A percentile compares a stretch with the other conserved stretches of the same genome.
Evolutionary conservation across 805 yeast genomes (phyloP).

Genomic region (Kodamaea laetipori): DNA sequence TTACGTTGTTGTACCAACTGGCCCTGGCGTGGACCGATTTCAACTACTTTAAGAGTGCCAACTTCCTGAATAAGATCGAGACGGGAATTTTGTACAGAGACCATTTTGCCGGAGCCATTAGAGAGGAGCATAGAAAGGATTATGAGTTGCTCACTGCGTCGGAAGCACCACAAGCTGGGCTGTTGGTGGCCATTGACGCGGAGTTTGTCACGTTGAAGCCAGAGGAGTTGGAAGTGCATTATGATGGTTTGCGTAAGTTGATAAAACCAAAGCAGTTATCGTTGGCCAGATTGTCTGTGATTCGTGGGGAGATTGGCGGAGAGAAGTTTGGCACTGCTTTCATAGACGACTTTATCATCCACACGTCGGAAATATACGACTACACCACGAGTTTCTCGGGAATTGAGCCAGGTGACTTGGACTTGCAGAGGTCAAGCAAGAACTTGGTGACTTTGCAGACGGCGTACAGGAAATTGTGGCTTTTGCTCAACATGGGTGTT

Average conservation of each 20-base stretch:
- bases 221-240: conserved; percentile 76
- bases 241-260: conserved; percentile 68
- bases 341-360: conserved; percentile 89
- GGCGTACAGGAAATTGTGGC: conserved; percentile 88
- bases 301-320: conserved; percentile 66
- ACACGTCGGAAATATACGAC: conserved; percentile 71
- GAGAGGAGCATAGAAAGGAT: conserved; percentile 60
- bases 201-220: conserved; percentile 86
- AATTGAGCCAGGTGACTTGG: conserved; percentile 89
- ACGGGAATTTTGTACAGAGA: conserved; percentile 66
- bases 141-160: conserved; percentile 65
- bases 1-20: conserved; percentile 65
- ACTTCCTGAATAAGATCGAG: conserved; percentile 43
- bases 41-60: conserved; percentile 34
- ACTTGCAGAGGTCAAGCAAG: conserved; percentile 62
- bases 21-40: conserved; percentile 49
- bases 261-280: conserved; percentile 75
- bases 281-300: conserved; percentile 85
- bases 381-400: conserved; percentile 91
- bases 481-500: conserved; percentile 83
- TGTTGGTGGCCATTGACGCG: conserved; percentile 91
- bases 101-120: conserved; percentile 66
- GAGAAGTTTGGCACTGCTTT: conserved; percentile 71
- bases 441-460: conserved; percentile 78
- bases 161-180: conserved; percentile 75